Conservation (phyloP, 2,329 filamentous ascomycete species). For the Aschersonia sp. region DNA sequence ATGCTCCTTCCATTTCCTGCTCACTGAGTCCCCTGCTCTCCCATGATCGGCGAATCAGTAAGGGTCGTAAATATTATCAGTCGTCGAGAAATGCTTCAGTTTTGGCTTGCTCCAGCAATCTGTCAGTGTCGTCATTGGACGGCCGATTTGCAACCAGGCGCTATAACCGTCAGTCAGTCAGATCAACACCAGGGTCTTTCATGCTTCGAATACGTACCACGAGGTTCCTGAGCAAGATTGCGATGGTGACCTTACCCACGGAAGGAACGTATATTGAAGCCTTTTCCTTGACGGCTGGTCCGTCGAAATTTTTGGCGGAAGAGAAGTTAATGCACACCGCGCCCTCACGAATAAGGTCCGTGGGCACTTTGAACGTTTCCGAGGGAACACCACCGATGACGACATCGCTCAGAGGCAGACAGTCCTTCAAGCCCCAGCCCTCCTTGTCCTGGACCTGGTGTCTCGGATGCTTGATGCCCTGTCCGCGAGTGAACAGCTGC, state of each 20-base stretch:
- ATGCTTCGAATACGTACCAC: slow-evolving; percentile 42
- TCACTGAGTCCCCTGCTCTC: not conserved
- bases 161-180: slow-evolving; percentile 18
- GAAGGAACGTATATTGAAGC: slow-evolving; percentile 94
- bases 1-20: not conserved
- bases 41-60: not conserved
- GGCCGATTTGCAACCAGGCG: slow-evolving; percentile 36
- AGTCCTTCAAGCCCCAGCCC: slow-evolving; percentile 65
- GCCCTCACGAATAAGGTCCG: slow-evolving; percentile 68
- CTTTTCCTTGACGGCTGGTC: slow-evolving; percentile 78
- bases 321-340: slow-evolving; percentile 99
- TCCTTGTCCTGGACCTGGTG: slow-evolving; percentile 80
- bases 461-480: slow-evolving; percentile 69
- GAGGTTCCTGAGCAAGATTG: slow-evolving; percentile 76
- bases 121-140: slow-evolving; percentile 20
- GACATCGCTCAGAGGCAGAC: slow-evolving; percentile 78
- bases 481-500: slow-evolving; percentile 80
- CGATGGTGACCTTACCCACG: slow-evolving; percentile 95
- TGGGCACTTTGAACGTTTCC: slow-evolving; percentile 80
- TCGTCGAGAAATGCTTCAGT: slow-evolving; percentile 26
- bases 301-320: slow-evolving; percentile 83
- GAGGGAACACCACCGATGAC: slow-evolving; percentile 86
- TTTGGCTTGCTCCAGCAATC: slow-evolving; percentile 21
- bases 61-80: slow-evolving; percentile 5
- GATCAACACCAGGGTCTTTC: not conserved